Evolutionary conservation across 2,329 filamentous ascomycete species (phyloP), one percentile per base, ranked within the genome.

Genomic region (Neocucurbitaria cava): DNA sequence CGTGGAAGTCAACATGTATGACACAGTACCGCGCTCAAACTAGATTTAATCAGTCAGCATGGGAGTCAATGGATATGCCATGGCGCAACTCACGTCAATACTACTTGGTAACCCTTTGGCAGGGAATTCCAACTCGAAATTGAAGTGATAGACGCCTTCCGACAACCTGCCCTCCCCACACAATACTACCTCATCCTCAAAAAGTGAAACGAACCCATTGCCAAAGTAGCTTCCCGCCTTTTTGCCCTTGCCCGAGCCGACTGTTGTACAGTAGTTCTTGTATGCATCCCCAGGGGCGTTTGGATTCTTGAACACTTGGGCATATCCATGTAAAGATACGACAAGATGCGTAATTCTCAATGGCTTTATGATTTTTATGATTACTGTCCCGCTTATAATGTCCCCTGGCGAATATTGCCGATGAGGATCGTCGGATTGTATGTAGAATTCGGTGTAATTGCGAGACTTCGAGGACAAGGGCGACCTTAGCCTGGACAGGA

Each of bases 1-100:
- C 8, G 92, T 97, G 28, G 94, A 89, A 5, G 91, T 94, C 66
- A 98, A 85, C 79, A 94, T 87, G 77, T 98, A 99, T 18, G 90
- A 89, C 66, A 99, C 91, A 1, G 91, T 93, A 31, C 95, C 95
- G 71, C 94, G 88, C 77, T 98, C 95, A 75, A 99, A 99, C 92
- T 98, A 75, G 46, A 44, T 26, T n/a, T 21, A n/a, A 39, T 40
- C 49, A 56, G 28, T 73, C 53, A 72, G 61, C 53, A 54, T 42
- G 26, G 52, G 39, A 30, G 21, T 46, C 42, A 47, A 36, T 61
- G 54, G 42, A 48, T 35, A 44, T 18, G 39, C 40, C 5, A 33
- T 43, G 36, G 49, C 44, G 54, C 49, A 52, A 62, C 90, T 71
- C 84, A 97, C 94, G 78, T 96, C 93, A 70, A 99, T 94, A 74